Evolutionary conservation across 1,139 yeast genomes (phyloP), one percentile per base, ranked within the genome.

Genomic region (Saccharomycopsis phalli): DNA sequence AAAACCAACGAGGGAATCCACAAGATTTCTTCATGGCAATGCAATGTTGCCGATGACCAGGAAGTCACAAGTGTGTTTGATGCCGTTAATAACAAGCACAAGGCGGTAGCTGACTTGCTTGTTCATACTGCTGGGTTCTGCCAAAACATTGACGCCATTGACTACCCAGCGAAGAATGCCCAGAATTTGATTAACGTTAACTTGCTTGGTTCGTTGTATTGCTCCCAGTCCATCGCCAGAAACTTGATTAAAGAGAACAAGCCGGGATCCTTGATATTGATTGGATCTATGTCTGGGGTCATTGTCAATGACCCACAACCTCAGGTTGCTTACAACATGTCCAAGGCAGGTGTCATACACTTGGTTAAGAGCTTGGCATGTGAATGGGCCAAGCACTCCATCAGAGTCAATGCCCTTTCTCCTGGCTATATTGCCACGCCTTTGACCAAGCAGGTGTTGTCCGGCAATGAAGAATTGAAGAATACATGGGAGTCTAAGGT

Each of bases 241-340:
- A 80, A 82, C 14, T 70, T 81, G 51, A 77, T 80, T 54, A 63
- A 57, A 35, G 68, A 62, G 31, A 61, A 65, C 34, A 58, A 55
- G 46, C 61, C 68, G 32, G 94, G 87, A 19, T 79, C 91, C 7
- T 66, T 81, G 48, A 76, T 82, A 49, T 66, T 83, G 57, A 76
- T 87, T 43, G 93, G 91, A 4, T 81, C 93, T 42, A 83, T 83
- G 91, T 80, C 91, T 20, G 94, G 91, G 28, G 74, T 74, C 49
- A 80, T 83, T 53, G 88, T 81, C 49, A 83, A 83, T 60, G 74
- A 76, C 48, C 94, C 94, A 11, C 93, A 83, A 59, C 74, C 80
- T 42, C 94, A 83, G 61, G 77, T 84, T 37, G 87, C 88, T 17
- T 83, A 83, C 66, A 83, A 83, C 62, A 79, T 83, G 61, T 77